A percentile compares a stretch with the other conserved stretches of the same genome.
These are phyloP conservation scores for Rosa lucieae DNA, from an alignment of 306 rosid species.

Conservation along the genomic window DNA sequence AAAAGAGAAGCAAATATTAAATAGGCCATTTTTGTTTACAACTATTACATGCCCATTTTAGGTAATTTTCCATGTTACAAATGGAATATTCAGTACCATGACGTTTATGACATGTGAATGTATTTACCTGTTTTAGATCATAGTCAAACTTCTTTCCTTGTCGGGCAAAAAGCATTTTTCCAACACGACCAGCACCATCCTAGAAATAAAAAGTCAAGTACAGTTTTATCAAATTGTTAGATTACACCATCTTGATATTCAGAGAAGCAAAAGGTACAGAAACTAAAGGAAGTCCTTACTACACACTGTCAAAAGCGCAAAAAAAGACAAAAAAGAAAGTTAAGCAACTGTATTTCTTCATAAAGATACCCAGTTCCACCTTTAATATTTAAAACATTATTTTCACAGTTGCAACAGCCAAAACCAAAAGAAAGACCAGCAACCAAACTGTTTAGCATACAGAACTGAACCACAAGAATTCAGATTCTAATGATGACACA, in stretches of 20 bases:
- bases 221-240: background rate
- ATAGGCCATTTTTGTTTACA: background rate
- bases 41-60: background rate
- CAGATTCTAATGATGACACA: background rate
- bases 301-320: background rate
- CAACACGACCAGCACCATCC: slow-evolving; percentile 99
- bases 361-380: background rate
- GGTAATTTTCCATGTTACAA: background rate
- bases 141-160: slow-evolving; percentile 98
- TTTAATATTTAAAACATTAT: background rate
- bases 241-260: slow-evolving; percentile 13
- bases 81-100: background rate
- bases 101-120: slow-evolving; percentile 6
- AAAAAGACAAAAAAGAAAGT: background rate
- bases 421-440: background rate
- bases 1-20: slow-evolving; percentile 22
- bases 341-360: background rate
- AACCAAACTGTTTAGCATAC: background rate
- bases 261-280: background rate
- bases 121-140: slow-evolving; percentile 84
- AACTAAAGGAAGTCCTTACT: background rate
- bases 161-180: slow-evolving; percentile 95
- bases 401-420: background rate
- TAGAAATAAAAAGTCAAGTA: slow-evolving; percentile 30
- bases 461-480: background rate